These are phyloP conservation scores for Chaetomiaceae sp. DNA, from an alignment of 2,329 filamentous ascomycete genomes.

Conservation along the genomic window DNA sequence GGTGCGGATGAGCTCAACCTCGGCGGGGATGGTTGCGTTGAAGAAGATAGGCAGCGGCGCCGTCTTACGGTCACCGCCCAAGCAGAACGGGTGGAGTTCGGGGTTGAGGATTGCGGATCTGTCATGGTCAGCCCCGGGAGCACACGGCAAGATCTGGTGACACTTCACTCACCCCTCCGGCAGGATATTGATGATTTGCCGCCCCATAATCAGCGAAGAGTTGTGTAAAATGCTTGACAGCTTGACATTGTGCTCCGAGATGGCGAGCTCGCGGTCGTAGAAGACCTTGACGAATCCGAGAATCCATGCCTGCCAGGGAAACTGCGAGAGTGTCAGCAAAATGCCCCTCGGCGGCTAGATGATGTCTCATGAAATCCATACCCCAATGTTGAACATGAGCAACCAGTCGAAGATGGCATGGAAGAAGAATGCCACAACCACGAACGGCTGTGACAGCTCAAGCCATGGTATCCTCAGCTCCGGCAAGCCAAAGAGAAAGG, in stretches of 20 bases:
- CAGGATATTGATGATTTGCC: conserved; percentile 95
- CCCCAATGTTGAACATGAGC: conserved; percentile 87
- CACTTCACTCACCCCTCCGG: conserved; percentile 68
- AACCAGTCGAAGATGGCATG: conserved; percentile 75
- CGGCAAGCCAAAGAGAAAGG: conserved; percentile 83
- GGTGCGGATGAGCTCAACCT: conserved; percentile 82
- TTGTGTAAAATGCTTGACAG: conserved; percentile 85
- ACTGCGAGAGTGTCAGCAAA: conserved; percentile 36
- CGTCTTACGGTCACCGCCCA: conserved; percentile 59
- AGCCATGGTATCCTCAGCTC: conserved; percentile 92
- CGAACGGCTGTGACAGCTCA: conserved; percentile 76
- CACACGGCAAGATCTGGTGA: not conserved
- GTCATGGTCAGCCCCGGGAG: conserved; percentile 31
- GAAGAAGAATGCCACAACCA: conserved; percentile 63
- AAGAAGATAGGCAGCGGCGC: conserved; percentile 78
- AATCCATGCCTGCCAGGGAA: conserved; percentile 71
- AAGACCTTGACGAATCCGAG: conserved; percentile 71
- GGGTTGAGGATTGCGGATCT: conserved; percentile 86
- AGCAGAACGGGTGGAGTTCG: conserved; percentile 72
- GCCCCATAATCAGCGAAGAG: conserved; percentile 87
- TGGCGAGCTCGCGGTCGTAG: conserved; percentile 87
- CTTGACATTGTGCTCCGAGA: conserved; percentile 91
- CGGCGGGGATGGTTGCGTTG: conserved; percentile 85
- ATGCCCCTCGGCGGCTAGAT: not conserved
- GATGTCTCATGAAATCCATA: conserved; percentile 37